A percentile compares a stretch with the other conserved stretches of the same genome.
Evolutionary conservation across 2,329 filamentous ascomycete species (phyloP).

Genomic region (Myriosclerotinia scirpicola): DNA sequence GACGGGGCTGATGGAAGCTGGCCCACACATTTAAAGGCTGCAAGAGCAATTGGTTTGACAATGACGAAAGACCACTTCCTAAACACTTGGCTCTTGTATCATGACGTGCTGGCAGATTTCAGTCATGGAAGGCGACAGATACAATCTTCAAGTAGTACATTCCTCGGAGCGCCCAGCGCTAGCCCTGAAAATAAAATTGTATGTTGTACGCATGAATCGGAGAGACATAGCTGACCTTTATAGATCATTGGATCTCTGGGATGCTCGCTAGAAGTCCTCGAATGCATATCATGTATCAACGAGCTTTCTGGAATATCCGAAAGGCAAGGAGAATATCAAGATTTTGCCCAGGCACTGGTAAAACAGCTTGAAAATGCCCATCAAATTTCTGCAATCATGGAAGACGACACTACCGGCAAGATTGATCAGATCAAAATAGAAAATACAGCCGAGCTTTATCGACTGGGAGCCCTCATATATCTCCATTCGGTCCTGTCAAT

Average conservation of each 20-base stretch:
- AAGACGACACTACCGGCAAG: slow-evolving; percentile 38
- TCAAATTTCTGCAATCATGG: slow-evolving; percentile 37
- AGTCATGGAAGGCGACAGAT: slow-evolving; percentile 41
- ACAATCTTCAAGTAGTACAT: neutral
- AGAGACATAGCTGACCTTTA: neutral
- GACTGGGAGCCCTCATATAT: slow-evolving; percentile 48
- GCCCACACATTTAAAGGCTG: slow-evolving; percentile 47
- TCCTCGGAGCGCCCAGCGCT: neutral
- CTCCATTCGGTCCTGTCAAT: slow-evolving; percentile 37
- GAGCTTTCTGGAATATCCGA: slow-evolving; percentile 1
- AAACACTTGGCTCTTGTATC: slow-evolving; percentile 50
- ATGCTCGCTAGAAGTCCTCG: slow-evolving; percentile 49
- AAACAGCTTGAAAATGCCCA: slow-evolving; percentile 27
- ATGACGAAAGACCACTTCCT: slow-evolving; percentile 43
- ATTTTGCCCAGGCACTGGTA: slow-evolving; percentile 28
- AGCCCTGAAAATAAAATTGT: slow-evolving; percentile 13
- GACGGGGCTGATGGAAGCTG: slow-evolving; percentile 50
- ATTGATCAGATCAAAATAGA: slow-evolving; percentile 38
- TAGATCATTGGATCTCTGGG: slow-evolving; percentile 49
- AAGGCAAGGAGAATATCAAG: slow-evolving; percentile 7
- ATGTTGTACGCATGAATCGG: neutral
- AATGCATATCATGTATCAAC: slow-evolving; percentile 47
- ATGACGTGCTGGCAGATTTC: slow-evolving; percentile 49
- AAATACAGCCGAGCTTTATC: slow-evolving; percentile 50
- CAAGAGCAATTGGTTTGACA: slow-evolving; percentile 34